phyloP scores from a whole-genome alignment of 2,329 filamentous ascomycete genomes.

The Sclerotinia borealis region DNA sequence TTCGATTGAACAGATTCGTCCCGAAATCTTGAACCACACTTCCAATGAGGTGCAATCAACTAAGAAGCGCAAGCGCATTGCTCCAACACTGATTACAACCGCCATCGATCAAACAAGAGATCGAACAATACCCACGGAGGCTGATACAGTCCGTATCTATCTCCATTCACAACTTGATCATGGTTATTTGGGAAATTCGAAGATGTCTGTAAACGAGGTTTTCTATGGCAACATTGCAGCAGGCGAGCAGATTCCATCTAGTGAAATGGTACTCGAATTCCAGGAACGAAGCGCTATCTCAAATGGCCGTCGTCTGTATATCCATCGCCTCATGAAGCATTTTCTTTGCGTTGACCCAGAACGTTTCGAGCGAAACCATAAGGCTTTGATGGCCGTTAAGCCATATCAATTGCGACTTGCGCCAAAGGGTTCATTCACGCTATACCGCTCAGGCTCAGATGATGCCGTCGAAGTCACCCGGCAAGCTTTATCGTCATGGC shows the following conservation, averaged over 20 bases:
- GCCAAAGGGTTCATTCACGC: constrained; percentile 31
- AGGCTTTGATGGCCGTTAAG: constrained; percentile 21
- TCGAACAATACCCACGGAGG: constrained; percentile 23
- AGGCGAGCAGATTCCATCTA: constrained; percentile 27
- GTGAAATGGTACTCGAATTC: constrained; percentile 28
- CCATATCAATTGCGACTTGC: constrained; percentile 29
- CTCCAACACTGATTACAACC: constrained; percentile 27
- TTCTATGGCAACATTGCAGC: constrained; percentile 35
- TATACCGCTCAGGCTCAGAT: constrained; percentile 23
- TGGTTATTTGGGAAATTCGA: constrained; percentile 36
- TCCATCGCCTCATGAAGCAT: constrained; percentile 37
- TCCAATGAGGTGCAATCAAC: not conserved
- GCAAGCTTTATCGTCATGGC: constrained; percentile 29
- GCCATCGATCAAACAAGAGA: constrained; percentile 20
- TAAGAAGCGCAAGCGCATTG: constrained; percentile 33
- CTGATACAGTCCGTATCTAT: constrained; percentile 15
- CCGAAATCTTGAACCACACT: too few relatives aligned
- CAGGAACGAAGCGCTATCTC: constrained; percentile 31
- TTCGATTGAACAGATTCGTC: not conserved
- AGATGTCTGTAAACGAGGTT: constrained; percentile 35
- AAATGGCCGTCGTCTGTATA: constrained; percentile 40
- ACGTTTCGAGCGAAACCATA: constrained; percentile 17
- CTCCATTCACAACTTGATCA: constrained; percentile 11
- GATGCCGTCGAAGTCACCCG: constrained; percentile 23
- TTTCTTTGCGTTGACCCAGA: constrained; percentile 32